Base-by-base conservation (phyloP, 768 basidiomycete species). In the Tylopilus intermedius region DNA sequence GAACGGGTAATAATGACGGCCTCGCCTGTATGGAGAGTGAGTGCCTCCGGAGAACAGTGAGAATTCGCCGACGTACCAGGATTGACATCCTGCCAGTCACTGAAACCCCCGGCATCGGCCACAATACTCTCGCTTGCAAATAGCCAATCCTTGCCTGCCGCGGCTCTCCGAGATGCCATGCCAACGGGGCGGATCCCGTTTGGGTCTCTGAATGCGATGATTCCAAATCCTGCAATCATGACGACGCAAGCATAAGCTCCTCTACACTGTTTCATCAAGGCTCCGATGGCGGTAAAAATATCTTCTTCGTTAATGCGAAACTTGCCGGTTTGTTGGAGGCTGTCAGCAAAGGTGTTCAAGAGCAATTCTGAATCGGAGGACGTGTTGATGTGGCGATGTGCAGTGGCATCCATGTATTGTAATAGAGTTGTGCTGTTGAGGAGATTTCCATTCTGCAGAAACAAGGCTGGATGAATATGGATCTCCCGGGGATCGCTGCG, bases 221-320 rank as follows among this genome's bases (percentile, higher is more conserved):
- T 86, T 1, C 96, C 96, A 68, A 98, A 98, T 37, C 96, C 96
- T 27, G 96, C 95, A 38, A 99, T 80, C 96, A 99, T 98, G n/a
- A 90, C 92, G 10, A 94, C 88, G 65, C 94, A 97, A 1, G 94
- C 95, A 70, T 98, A 99, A 2, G 93, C 95, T 45, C 96, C 96
- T 62, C 80, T 86, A 67, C 86, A 86, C 57, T 92, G 86, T 52
- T 79, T 73, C 86, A 94, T 97, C 69, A 97, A 79, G 7, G 88
- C 88, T 11, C 88, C 80, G 49, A 97, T 84, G 30, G 96, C 95
- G 14, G 84, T 90, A 72, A 99, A 98, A 59, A 99, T 96, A 71
- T 99, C 96, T 61, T 99, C 96, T 66, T 97, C 95, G 66, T 98
- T 98, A 75, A 98, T 99, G 55, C 94, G 90, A 72, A 97, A 94